Conservation (phyloP, 2,329 filamentous ascomycete genomes). For the Falciphora oryzae region DNA sequence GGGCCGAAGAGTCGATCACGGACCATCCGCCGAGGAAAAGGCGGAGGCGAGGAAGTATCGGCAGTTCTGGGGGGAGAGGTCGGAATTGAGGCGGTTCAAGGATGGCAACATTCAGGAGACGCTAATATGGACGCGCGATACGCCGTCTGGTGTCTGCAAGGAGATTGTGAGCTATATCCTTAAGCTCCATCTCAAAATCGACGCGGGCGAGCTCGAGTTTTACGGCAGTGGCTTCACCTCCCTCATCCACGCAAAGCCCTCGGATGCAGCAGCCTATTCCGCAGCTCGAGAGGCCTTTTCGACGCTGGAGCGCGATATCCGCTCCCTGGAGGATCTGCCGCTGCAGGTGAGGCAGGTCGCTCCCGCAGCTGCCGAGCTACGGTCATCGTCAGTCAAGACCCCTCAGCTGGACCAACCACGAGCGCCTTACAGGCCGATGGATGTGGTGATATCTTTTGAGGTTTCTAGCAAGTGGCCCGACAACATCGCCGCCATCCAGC, state of each 20-base stretch:
- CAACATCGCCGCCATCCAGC: conserved; percentile 82
- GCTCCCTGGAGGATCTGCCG: conserved; percentile 74
- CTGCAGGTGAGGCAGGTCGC: conserved; percentile 79
- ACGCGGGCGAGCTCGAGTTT: conserved; percentile 46
- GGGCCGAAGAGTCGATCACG: conserved; percentile 75
- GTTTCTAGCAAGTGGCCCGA: conserved; percentile 92
- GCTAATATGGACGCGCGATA: conserved; percentile 76
- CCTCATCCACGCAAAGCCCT: conserved; percentile 38
- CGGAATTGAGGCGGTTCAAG: conserved; percentile 89
- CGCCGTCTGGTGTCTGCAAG: conserved; percentile 54
- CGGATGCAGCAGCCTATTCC: conserved; percentile 58
- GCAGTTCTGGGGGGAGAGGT: conserved; percentile 90
- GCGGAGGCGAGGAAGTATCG: conserved; percentile 76
- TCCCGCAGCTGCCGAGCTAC: conserved; percentile 64
- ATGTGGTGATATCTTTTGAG: conserved; percentile 86
- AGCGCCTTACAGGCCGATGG: conserved; percentile 51
- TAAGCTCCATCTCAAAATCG: conserved; percentile 48
- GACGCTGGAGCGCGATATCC: conserved; percentile 69
- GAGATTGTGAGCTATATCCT: conserved; percentile 73
- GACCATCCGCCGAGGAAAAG: conserved; percentile 80
- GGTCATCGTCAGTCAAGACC: conserved; percentile 61
- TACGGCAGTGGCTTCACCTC: conserved; percentile 43
- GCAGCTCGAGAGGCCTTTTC: conserved; percentile 64
- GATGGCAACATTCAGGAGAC: conserved; percentile 93
- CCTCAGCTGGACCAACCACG: conserved; percentile 43